These are phyloP conservation scores for Eleusine indica DNA, from an alignment of 176 grass and related monocot species.

Conservation along the genomic window DNA sequence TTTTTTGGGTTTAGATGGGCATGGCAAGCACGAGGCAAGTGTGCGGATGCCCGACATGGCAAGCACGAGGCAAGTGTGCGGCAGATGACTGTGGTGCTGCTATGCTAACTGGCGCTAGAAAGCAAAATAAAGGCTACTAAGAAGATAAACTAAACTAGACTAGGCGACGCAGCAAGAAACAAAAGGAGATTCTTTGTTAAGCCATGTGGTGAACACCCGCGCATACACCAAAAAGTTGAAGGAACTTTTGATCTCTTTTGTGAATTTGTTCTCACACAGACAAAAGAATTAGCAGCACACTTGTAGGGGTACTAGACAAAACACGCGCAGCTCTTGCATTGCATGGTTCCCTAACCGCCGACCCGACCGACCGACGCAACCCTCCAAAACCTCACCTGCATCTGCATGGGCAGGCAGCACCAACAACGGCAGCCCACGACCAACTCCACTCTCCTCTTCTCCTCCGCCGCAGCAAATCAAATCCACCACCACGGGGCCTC, in stretches of 20 bases:
- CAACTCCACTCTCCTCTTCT: too few relatives aligned
- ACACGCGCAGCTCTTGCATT: background rate
- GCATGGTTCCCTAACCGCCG: constrained; percentile 42
- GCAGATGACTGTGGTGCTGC: constrained; percentile 1
- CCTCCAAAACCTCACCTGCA: constrained; percentile 18
- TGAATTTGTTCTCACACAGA: constrained; percentile 11
- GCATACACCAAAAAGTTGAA: background rate
- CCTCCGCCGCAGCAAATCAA: too few relatives aligned
- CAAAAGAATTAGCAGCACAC: constrained; percentile 38
- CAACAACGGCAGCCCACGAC: too few relatives aligned
- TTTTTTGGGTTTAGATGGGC: background rate
- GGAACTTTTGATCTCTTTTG: constrained; percentile 3
- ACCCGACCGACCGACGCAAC: constrained; percentile 29
- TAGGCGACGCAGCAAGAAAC: constrained; percentile 1
- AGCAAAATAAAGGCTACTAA: background rate
- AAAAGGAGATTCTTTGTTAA: background rate
- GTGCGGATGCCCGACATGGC: background rate
- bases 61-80: constrained; percentile 38
- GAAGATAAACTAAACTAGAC: too few relatives aligned
- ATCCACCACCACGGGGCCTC: too few relatives aligned
- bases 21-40: constrained; percentile 26
- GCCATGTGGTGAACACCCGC: too few relatives aligned
- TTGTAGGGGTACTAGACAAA: background rate
- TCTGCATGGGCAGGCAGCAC: background rate
- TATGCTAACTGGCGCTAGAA: background rate